Evolutionary conservation across 208 protist species (phyloP).

Genomic region (Endotrypanum monterogeii): DNA sequence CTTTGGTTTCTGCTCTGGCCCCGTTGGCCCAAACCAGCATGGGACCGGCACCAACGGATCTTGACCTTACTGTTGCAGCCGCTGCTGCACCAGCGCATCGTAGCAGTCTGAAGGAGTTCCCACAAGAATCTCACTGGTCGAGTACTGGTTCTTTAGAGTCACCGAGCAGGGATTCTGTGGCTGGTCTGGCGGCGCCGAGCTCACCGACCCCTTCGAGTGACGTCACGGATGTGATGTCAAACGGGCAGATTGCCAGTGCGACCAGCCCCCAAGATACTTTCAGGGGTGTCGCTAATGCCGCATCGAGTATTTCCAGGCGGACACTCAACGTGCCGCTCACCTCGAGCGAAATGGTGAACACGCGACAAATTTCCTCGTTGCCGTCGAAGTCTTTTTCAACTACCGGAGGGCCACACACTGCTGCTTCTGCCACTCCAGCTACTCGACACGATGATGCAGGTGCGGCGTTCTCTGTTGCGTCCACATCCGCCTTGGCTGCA

Average conservation of each 20-base stretch:
- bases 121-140: not conserved
- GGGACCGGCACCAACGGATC: not conserved
- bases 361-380: not conserved
- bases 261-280: not conserved
- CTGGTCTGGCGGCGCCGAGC: not conserved
- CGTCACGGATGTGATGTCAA: not conserved
- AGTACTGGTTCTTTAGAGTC: not conserved
- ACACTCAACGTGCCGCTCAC: not conserved
- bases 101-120: not conserved
- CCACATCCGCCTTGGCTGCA: not conserved
- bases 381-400: not conserved
- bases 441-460: not conserved
- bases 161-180: not conserved
- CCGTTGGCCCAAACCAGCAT: not conserved
- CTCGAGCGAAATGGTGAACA: not conserved
- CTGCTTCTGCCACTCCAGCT: constrained; percentile 4
- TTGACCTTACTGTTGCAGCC: not conserved
- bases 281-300: not conserved
- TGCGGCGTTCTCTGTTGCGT: not conserved
- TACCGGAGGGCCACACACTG: not conserved
- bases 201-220: not conserved
- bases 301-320: not conserved
- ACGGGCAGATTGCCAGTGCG: not conserved
- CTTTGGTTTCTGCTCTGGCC: not conserved
- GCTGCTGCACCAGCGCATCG: not conserved